Evolutionary conservation across 805 yeast genomes (phyloP).

Genomic region (Starmerella stellata): DNA sequence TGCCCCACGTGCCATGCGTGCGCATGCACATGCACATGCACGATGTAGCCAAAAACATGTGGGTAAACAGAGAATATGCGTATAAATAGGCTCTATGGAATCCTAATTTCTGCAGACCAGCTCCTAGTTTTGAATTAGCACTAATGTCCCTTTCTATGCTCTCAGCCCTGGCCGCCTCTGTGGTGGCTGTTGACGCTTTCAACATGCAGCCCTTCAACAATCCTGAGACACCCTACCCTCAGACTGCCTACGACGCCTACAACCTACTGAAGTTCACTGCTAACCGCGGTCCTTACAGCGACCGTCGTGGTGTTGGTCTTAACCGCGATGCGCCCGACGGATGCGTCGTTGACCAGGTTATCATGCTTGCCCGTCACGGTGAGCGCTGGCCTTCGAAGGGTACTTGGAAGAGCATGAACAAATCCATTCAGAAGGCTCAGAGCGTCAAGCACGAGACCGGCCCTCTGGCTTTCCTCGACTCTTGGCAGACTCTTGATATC

Average conservation of each 20-base stretch:
- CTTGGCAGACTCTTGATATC: conserved; percentile 28
- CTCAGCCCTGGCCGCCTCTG: background rate
- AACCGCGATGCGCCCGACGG: conserved; percentile 33
- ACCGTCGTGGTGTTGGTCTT: conserved; percentile 35
- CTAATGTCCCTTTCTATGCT: too few relatives aligned
- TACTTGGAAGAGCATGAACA: conserved; percentile 6
- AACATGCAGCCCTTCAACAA: conserved; percentile 5
- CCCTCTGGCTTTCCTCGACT: conserved; percentile 30
- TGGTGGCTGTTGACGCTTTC: background rate
- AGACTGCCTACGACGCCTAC: conserved; percentile 26
- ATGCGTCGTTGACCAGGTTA: conserved; percentile 38
- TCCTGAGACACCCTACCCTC: conserved; percentile 9
- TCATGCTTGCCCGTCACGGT: conserved; percentile 37
- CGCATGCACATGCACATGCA: too few relatives aligned
- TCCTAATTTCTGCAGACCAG: too few relatives aligned
- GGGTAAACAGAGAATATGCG: too few relatives aligned
- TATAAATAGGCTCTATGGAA: too few relatives aligned
- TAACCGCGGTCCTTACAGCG: conserved; percentile 26
- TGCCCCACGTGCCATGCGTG: too few relatives aligned
- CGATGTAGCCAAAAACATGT: too few relatives aligned
- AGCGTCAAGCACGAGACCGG: conserved; percentile 20
- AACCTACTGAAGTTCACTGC: conserved; percentile 31
- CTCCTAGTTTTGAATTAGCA: too few relatives aligned
- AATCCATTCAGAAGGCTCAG: conserved; percentile 7
- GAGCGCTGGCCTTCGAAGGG: conserved; percentile 33